Base-by-base conservation (phyloP, 1,139 yeast genomes). In the Saccharomyces uvarum region DNA sequence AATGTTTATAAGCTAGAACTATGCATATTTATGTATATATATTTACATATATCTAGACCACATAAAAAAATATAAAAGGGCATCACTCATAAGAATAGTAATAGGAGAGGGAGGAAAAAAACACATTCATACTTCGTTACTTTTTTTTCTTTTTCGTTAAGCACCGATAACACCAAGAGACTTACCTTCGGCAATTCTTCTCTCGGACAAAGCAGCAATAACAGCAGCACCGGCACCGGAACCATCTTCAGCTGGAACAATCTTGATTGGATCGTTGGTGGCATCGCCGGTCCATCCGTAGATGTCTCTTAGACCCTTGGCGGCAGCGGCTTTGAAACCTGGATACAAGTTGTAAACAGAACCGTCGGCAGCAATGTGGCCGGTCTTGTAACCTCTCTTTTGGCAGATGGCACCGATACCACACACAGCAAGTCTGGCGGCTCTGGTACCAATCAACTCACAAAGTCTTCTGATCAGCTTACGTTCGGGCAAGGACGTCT, bases 151-250 rank as follows among this genome's bases (percentile, higher is more conserved):
- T 29, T 38, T 38, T 29, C 26, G 13, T 28, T 51, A 51, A 32
- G 50, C 49, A 47, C 53, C 53, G 8, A 47, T n/a, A 27, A 79
- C 72, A 69, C 97, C 97, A 54, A 90, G 91, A 59, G 93, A 82
- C 65, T 79, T 75, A 51, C 91, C 91, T 55, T 79, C 76, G 53
- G 76, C 75, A 66, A 87, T 75, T 76, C 98, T 84, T 72, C 82
- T 76, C 72, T 85, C 82, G 54, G 98, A 88, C 73, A 91, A 80
- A 55, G 98, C 97, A 54, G 98, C 97, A 74, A 91, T 91, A 64
- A 93, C 81, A 52, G 98, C 99, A 54, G 98, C 98, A 68, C 98
- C 98, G 48, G 88, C 98, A 75, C 98, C 99, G 54, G 95, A 85
- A 64, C 99, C 99, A 75, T 93, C 99, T 75, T 91, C 97, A 60